Percentiles rank a stretch among this genome's conserved stretches.
These are phyloP conservation scores for Brassica napus DNA, from an alignment of 345 rosid genomes.

Conservation along the genomic window DNA sequence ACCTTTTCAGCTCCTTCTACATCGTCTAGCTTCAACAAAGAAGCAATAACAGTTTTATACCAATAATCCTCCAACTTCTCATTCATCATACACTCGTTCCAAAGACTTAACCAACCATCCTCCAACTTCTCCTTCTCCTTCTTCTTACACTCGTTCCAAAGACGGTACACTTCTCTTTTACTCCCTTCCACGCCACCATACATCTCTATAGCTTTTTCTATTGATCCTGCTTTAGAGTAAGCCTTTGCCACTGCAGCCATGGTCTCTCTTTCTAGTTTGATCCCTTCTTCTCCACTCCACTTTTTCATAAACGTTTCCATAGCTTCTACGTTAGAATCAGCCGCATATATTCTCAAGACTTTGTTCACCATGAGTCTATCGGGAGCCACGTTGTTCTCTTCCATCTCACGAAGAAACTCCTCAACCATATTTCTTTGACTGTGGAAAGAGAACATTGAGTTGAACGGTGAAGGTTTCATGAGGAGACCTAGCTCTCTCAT, in stretches of 20 bases:
- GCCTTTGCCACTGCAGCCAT: conserved; percentile 12
- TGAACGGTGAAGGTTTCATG: conserved; percentile 18
- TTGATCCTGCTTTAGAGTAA: not conserved
- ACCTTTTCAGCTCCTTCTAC: conserved; percentile 10
- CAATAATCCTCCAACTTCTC: not conserved
- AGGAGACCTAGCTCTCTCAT: conserved; percentile 23
- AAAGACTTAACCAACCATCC: not conserved
- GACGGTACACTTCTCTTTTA: not conserved
- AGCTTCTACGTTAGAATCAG: not conserved
- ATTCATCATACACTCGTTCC: not conserved
- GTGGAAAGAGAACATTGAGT: not conserved
- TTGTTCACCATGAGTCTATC: conserved; percentile 14
- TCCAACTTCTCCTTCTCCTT: not conserved
- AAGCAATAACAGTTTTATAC: conserved; percentile 7
- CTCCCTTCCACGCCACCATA: conserved; percentile 3
- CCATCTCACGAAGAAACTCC: conserved; percentile 7
- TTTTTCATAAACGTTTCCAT: not conserved
- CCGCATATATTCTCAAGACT: not conserved
- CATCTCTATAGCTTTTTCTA: not conserved
- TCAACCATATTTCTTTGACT: not conserved
- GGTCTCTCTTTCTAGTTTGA: conserved; percentile 5
- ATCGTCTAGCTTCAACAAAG: conserved; percentile 24
- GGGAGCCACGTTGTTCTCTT: conserved; percentile 5
- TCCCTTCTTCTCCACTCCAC: not conserved
- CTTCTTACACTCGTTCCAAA: not conserved